Evolutionary conservation across 2,329 filamentous ascomycete genomes (phyloP).

Genomic region (Fusarium sp.): DNA sequence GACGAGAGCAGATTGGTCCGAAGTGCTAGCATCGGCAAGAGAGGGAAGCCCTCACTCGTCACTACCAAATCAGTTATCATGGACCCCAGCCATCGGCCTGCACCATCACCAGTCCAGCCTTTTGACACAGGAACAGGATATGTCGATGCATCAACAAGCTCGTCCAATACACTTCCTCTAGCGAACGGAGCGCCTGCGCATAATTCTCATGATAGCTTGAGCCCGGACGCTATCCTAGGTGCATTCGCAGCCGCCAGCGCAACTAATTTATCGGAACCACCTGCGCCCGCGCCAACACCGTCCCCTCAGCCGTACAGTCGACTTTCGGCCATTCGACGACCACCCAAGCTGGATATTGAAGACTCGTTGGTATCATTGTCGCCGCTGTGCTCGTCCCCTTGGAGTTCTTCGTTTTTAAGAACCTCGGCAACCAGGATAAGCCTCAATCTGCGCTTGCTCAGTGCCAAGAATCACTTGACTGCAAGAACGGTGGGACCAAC

Average conservation of each 20-base stretch:
- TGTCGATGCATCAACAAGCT: slow-evolving; percentile 61
- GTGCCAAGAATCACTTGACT: slow-evolving; percentile 74
- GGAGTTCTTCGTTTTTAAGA: slow-evolving; percentile 72
- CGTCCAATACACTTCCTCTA: slow-evolving; percentile 59
- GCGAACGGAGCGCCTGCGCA: slow-evolving; percentile 34
- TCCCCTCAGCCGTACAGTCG: slow-evolving; percentile 55
- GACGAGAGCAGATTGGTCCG: slow-evolving; percentile 71
- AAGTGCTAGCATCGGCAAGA: slow-evolving; percentile 72
- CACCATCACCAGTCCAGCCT: slow-evolving; percentile 56
- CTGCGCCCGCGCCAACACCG: slow-evolving; percentile 44
- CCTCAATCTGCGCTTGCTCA: slow-evolving; percentile 57
- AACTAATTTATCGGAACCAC: slow-evolving; percentile 55
- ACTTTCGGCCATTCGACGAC: slow-evolving; percentile 70
- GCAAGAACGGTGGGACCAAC: slow-evolving; percentile 84
- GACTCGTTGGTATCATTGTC: slow-evolving; percentile 78
- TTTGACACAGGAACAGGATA: slow-evolving; percentile 62
- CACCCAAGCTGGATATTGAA: slow-evolving; percentile 84
- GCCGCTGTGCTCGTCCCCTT: slow-evolving; percentile 86
- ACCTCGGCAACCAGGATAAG: slow-evolving; percentile 54
- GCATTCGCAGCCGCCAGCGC: slow-evolving; percentile 65
- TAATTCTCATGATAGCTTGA: slow-evolving; percentile 48
- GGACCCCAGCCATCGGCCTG: slow-evolving; percentile 48
- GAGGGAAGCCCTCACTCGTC: slow-evolving; percentile 69
- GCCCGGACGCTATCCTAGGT: slow-evolving; percentile 62
- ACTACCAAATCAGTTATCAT: slow-evolving; percentile 51